These are phyloP conservation scores for Podila clonocystis DNA, from an alignment of 192 early-diverging fungal genomes.

Conservation along the genomic window DNA sequence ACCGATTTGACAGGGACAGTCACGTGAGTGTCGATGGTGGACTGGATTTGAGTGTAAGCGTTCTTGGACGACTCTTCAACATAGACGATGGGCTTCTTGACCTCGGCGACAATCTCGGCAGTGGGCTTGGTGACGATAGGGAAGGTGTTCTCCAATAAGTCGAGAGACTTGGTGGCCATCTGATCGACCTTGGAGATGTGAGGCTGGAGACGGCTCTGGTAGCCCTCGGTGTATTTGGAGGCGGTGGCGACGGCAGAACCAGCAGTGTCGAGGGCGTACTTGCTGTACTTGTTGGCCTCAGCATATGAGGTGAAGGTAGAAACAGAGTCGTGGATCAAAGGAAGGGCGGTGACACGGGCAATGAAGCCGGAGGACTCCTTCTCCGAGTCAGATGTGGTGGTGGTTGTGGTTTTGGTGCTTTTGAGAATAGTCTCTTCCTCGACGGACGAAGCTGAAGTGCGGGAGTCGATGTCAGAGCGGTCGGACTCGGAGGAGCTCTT, in stretches of 20 bases:
- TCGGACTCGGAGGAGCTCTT: too few species aligned
- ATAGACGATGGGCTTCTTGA: constrained; percentile 60
- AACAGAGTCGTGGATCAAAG: constrained; percentile 63
- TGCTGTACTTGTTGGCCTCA: constrained; percentile 44
- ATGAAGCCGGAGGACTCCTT: constrained; percentile 8
- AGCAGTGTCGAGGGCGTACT: constrained; percentile 31
- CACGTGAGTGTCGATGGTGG: constrained; percentile 57
- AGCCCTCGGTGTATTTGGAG: constrained; percentile 39
- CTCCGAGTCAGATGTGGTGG: background rate
- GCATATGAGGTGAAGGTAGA: constrained; percentile 58
- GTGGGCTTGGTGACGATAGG: constrained; percentile 72
- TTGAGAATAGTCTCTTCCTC: too few species aligned
- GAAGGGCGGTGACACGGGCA: constrained; percentile 60
- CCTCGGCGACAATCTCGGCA: constrained; percentile 63
- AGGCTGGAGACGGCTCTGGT: constrained; percentile 49
- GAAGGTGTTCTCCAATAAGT: constrained; percentile 66
- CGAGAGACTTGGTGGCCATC: constrained; percentile 71
- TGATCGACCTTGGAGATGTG: constrained; percentile 67
- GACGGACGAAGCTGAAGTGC: too few species aligned
- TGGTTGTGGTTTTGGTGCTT: background rate
- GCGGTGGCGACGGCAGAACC: constrained; percentile 39
- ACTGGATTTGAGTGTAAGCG: constrained; percentile 61
- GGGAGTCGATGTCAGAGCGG: too few species aligned
- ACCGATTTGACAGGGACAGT: constrained; percentile 67
- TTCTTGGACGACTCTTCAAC: constrained; percentile 55